Base-by-base conservation (phyloP, 2,329 filamentous ascomycete genomes). In the Colletotrichum sp. region DNA sequence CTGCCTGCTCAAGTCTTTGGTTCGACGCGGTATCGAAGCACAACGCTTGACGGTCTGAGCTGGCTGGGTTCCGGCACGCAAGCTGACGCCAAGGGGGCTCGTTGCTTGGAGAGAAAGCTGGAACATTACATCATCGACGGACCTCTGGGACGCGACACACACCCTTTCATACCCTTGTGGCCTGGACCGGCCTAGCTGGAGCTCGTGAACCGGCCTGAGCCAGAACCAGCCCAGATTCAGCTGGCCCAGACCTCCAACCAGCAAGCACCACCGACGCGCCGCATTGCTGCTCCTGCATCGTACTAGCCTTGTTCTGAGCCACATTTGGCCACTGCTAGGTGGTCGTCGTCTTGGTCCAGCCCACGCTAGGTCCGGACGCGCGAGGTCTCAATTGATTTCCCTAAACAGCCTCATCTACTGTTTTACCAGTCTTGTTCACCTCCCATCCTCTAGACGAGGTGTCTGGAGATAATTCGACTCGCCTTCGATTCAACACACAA, bases 71-170 rank as follows among this genome's bases (percentile, higher is more conserved):
- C 63, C 65, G 63, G 64, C 64, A 73, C 34, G 32, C 70, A 68
- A 76, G 21, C 70, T 34, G 55, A 57, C 18, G 57, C 63, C 73
- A 68, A 64, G 44, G 73, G 68, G 59, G 70, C 55, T 59, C 30
- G 24, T 32, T 66, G 39, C 62, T 68, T 55, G 32, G 18, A 13
- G 49, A 30, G 30, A 36, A 72, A 65, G 71, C 44, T 66, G 57
- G 36, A 30, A 69, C 64, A 69, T 72, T 68, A 76, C 74, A 76
- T 76, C 74, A 76, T 65, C 60, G 59, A 30, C 63, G 32, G 68
- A 76, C 36, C 24, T 30, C 13, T 18, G 44, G 64, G 39, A 63
- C 69, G 39, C 24, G 36, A 71, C 72, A 39, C 36, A 66, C 72
- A 39, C 36, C 24, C 55, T 60, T 28, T 30, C 36, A 24, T 44